These are phyloP conservation scores for Phoenix roebelenii DNA, from an alignment of 176 grass and related monocot species.

Conservation along the genomic window DNA sequence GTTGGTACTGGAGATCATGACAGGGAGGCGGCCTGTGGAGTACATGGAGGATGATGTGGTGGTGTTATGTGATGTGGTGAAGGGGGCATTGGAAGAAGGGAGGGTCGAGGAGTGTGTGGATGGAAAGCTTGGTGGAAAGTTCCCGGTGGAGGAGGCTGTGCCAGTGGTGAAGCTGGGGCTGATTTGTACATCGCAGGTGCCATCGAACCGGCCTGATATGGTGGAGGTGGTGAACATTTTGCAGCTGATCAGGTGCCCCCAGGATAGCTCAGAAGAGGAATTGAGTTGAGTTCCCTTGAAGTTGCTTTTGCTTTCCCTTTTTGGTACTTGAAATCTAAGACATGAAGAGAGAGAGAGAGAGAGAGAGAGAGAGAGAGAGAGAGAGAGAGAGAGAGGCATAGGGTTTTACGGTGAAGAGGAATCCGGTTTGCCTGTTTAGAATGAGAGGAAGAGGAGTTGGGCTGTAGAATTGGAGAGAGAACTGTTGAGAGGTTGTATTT, in stretches of 20 bases:
- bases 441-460: neutral
- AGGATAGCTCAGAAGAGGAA: constrained; percentile 48
- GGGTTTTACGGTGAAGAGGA: constrained; percentile 10
- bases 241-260: constrained; percentile 64
- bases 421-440: constrained; percentile 9
- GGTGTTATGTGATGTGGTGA: constrained; percentile 70
- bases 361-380: no score
- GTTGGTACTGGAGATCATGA: constrained; percentile 59
- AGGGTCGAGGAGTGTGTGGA: constrained; percentile 64
- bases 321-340: constrained; percentile 1
- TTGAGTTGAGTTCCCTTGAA: constrained; percentile 26
- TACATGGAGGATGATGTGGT: constrained; percentile 96
- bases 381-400: neutral
- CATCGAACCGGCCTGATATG: constrained; percentile 85
- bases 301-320: constrained; percentile 8
- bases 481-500: neutral
- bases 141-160: constrained; percentile 58
- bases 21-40: constrained; percentile 63
- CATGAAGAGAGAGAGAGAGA: neutral
- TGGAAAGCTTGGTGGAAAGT: constrained; percentile 42
- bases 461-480: neutral
- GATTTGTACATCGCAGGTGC: constrained; percentile 85
- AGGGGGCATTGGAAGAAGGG: constrained; percentile 68
- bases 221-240: constrained; percentile 71
- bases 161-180: constrained; percentile 81